phyloP scores from a whole-genome alignment of 352 stramenopile species.

The Globisporangium splendens region DNA sequence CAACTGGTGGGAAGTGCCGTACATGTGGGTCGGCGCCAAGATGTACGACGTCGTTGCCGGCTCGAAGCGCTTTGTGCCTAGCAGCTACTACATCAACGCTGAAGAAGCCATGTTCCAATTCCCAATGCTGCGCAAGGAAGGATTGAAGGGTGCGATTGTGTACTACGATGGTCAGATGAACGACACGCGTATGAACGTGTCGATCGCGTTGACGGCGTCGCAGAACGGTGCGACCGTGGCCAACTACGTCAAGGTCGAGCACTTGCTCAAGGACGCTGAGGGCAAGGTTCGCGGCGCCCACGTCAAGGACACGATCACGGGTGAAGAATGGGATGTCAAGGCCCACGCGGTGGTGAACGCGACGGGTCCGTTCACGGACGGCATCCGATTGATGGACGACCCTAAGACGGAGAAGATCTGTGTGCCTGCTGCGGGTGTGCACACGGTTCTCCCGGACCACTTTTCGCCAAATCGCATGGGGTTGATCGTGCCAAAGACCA shows the following conservation, averaged over 20 bases:
- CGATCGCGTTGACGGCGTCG: conserved; percentile 92
- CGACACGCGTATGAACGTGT: conserved; percentile 94
- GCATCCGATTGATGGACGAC: conserved; percentile 91
- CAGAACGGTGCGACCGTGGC: conserved; percentile 89
- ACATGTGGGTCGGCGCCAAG: conserved; percentile 93
- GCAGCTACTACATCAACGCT: conserved; percentile 88
- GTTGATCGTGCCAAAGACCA: conserved; percentile 95
- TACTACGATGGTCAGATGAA: conserved; percentile 94
- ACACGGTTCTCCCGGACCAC: conserved; percentile 94
- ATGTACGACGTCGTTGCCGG: conserved; percentile 92
- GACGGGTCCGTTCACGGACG: conserved; percentile 92
- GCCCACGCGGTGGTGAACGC: conserved; percentile 92
- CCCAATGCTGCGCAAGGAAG: conserved; percentile 90
- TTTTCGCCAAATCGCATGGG: conserved; percentile 94
- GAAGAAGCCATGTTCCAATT: conserved; percentile 93
- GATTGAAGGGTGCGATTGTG: conserved; percentile 90
- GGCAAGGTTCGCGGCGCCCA: conserved; percentile 84
- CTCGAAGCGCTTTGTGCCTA: conserved; percentile 83
- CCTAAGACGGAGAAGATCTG: conserved; percentile 88
- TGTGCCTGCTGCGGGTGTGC: conserved; percentile 91
- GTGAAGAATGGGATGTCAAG: conserved; percentile 87
- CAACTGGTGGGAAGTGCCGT: conserved; percentile 94
- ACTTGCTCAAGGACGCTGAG: conserved; percentile 83
- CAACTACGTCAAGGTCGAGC: conserved; percentile 91
- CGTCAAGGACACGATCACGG: conserved; percentile 88